phyloP scores from a whole-genome alignment of 495 filamentous ascomycete species.

The Xylaria telfairii region DNA sequence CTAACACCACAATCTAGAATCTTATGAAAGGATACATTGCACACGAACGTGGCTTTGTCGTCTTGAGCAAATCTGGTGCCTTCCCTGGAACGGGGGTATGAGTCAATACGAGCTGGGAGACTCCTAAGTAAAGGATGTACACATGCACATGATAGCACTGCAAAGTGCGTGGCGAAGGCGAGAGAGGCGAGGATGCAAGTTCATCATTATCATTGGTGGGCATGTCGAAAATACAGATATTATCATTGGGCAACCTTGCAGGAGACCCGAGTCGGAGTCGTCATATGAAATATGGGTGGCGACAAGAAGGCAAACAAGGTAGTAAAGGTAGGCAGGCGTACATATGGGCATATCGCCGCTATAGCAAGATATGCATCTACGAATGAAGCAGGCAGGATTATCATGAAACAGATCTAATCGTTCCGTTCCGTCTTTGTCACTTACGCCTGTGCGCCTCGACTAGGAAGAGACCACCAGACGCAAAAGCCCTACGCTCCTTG shows the following conservation, averaged over 20 bases:
- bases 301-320: background rate
- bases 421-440: too few species aligned
- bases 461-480: background rate
- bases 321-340: background rate
- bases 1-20: conserved; percentile 59
- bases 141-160: background rate
- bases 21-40: conserved; percentile 98
- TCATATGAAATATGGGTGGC: background rate
- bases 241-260: background rate
- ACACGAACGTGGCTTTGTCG: conserved; percentile 84
- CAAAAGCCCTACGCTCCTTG: background rate
- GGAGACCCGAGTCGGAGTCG: background rate
- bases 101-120: conserved; percentile 33
- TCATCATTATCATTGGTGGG: background rate
- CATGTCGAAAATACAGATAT: background rate
- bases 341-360: background rate
- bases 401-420: too few species aligned
- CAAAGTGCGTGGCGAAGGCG: background rate
- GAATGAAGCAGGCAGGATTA: background rate
- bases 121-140: background rate
- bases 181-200: background rate
- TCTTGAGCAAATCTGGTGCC: conserved; percentile 86
- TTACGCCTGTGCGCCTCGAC: background rate
- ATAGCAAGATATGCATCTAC: background rate
- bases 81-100: conserved; percentile 96